phyloP scores from a whole-genome alignment of 2,329 filamentous ascomycete genomes.

The Aureobasidium sp. region DNA sequence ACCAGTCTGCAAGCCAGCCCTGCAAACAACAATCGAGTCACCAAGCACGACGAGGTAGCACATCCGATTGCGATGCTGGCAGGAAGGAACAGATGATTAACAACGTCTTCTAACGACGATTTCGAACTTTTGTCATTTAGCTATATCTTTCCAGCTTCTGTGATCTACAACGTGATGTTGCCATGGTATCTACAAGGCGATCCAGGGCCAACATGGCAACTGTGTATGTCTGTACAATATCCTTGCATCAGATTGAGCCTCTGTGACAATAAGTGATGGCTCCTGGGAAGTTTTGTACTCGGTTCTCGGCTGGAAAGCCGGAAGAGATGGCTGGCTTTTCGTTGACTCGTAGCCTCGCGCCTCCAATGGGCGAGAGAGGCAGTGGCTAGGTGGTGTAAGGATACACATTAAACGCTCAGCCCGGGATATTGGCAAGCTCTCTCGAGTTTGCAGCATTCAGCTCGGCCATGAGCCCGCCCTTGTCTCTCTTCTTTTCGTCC shows the following conservation, averaged over 20 bases:
- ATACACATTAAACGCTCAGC: not conserved
- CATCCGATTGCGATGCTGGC: not conserved
- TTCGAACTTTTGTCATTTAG: not conserved
- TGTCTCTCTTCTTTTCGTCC: conserved; percentile 69
- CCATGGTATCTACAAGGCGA: not conserved
- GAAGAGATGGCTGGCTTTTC: not conserved
- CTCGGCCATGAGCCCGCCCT: conserved; percentile 71
- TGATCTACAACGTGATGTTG: not conserved
- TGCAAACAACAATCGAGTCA: not conserved
- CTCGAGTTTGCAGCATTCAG: conserved; percentile 79
- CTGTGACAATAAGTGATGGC: not conserved
- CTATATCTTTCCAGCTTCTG: not conserved
- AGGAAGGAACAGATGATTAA: not conserved
- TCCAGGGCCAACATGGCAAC: not conserved
- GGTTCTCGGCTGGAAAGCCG: not conserved
- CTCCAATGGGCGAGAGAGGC: not conserved
- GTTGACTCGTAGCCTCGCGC: not conserved
- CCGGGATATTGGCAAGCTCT: conserved; percentile 19
- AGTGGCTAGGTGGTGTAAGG: not conserved
- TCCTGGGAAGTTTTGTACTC: too few relatives aligned
- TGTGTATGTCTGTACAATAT: not conserved
- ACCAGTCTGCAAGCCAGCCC: not conserved
- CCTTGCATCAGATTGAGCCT: not conserved
- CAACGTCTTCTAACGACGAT: not conserved
- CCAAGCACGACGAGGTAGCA: not conserved